A percentile compares a stretch with the other conserved stretches of the same genome.
These are phyloP conservation scores for Sarcocystis neurona DNA, from an alignment of 169 alveolate genomes.

Conservation along the genomic window DNA sequence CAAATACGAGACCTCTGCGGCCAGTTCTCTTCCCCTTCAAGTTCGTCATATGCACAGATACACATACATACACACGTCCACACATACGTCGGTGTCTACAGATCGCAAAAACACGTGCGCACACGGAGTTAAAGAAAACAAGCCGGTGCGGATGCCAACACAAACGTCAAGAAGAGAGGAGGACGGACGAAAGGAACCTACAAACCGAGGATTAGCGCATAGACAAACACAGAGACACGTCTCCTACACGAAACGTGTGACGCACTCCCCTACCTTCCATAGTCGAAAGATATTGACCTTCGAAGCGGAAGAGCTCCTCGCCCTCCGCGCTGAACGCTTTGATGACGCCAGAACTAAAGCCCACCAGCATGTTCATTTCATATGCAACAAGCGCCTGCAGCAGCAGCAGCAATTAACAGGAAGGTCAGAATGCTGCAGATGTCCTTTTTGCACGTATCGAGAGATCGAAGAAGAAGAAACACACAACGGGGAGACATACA, in stretches of 20 bases:
- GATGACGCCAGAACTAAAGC: conserved; percentile 3
- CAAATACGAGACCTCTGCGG: too few relatives aligned
- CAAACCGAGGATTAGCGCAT: too few relatives aligned
- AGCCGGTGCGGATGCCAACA: too few relatives aligned
- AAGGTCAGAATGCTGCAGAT: not conserved
- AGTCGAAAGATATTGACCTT: not conserved
- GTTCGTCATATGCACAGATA: too few relatives aligned
- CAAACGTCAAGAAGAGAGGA: not conserved
- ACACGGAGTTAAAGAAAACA: too few relatives aligned
- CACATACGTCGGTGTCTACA: too few relatives aligned
- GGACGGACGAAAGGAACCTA: not conserved
- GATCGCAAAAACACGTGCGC: too few relatives aligned
- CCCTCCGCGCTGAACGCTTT: not conserved
- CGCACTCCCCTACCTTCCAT: conserved; percentile 14
- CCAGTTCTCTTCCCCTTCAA: too few relatives aligned
- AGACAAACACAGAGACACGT: too few relatives aligned
- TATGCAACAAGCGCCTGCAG: not conserved
- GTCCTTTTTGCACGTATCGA: not conserved
- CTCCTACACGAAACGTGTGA: too few relatives aligned
- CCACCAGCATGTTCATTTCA: not conserved
- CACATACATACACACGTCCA: too few relatives aligned
- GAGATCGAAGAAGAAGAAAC: not conserved
- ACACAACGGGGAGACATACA: not conserved
- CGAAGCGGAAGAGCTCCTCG: conserved; percentile 7
- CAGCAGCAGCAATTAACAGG: not conserved